Conservation (phyloP, 2,329 filamentous ascomycete species). For the Apiospora malaysiana region DNA sequence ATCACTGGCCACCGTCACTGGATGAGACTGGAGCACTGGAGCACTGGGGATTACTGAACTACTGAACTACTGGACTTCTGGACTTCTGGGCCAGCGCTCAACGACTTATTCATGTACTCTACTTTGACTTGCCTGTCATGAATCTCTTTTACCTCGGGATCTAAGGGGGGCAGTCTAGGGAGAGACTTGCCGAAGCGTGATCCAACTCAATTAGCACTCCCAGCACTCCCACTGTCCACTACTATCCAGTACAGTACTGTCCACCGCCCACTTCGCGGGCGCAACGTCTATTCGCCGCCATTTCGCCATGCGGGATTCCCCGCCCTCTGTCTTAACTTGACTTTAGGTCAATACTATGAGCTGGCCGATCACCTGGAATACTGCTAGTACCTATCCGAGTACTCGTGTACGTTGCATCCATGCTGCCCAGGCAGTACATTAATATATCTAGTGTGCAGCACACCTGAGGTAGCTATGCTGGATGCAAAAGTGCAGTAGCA, state of each 20-base stretch:
- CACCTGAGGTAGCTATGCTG: too few relatives aligned
- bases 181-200: background rate
- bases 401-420: background rate
- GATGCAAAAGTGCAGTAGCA: background rate
- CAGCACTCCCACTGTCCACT: too few relatives aligned
- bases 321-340: background rate
- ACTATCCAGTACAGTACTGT: too few relatives aligned
- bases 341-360: too few relatives aligned
- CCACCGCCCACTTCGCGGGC: constrained; percentile 3
- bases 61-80: too few relatives aligned
- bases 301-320: background rate
- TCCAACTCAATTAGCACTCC: background rate
- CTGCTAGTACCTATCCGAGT: background rate
- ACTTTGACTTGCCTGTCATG: background rate
- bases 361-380: too few relatives aligned
- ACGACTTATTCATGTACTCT: constrained; percentile 7
- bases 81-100: too few relatives aligned
- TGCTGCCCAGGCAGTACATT: background rate
- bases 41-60: too few relatives aligned
- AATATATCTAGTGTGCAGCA: too few relatives aligned
- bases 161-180: too few relatives aligned
- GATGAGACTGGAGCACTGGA: too few relatives aligned
- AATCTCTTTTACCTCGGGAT: background rate
- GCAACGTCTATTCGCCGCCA: constrained; percentile 17
- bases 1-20: background rate